These are phyloP conservation scores for Vanderwaltozyma tropicalis DNA, from an alignment of 805 yeast genomes.

Conservation along the genomic window DNA sequence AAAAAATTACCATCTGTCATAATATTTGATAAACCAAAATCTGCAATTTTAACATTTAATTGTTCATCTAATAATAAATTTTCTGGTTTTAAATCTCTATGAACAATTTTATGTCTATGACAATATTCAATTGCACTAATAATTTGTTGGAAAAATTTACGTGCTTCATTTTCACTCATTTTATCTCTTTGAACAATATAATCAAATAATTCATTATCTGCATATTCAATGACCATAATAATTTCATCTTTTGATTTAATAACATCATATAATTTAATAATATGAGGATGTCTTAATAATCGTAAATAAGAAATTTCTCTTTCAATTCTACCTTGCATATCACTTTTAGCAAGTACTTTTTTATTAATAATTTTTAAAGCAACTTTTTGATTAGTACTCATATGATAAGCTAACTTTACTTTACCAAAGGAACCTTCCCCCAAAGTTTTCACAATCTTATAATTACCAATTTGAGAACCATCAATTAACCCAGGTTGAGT, in stretches of 20 bases:
- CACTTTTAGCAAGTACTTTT: constrained; percentile 84
- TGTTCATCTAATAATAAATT: constrained; percentile 81
- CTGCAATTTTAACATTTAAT: constrained; percentile 89
- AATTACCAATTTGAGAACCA: constrained; percentile 67
- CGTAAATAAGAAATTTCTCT: constrained; percentile 86
- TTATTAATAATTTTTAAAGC: constrained; percentile 89
- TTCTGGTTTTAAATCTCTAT: constrained; percentile 93
- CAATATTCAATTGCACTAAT: constrained; percentile 95
- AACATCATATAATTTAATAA: constrained; percentile 89
- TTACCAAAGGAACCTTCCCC: constrained; percentile 98
- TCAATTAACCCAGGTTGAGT: constrained; percentile 16
- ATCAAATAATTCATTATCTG: constrained; percentile 92
- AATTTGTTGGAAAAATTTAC: constrained; percentile 91
- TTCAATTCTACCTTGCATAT: constrained; percentile 95
- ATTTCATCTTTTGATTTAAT: constrained; percentile 92
- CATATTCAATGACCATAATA: constrained; percentile 94
- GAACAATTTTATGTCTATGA: constrained; percentile 92
- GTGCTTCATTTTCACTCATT: constrained; percentile 84
- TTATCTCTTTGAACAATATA: constrained; percentile 90
- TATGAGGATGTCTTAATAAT: constrained; percentile 87
- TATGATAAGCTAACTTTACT: constrained; percentile 82
- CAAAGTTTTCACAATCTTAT: constrained; percentile 82
- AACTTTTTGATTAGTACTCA: constrained; percentile 83
- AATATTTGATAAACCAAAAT: constrained; percentile 86
- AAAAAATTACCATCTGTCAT: constrained; percentile 97